Evolutionary conservation across 768 basidiomycete species (phyloP), one percentile per base, ranked within the genome.

Genomic region (Astraeus odoratus): DNA sequence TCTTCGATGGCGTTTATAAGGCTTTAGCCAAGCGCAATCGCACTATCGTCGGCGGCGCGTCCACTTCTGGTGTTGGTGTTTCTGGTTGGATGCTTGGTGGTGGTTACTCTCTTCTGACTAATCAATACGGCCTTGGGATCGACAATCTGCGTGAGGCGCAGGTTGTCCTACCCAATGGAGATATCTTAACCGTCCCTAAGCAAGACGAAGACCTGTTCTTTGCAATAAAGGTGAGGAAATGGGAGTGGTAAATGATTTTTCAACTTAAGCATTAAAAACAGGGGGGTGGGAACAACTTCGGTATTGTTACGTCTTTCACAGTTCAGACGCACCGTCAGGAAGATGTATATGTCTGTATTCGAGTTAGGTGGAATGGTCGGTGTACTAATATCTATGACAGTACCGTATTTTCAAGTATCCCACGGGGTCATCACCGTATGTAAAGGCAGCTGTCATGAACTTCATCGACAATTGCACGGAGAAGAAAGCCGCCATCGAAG

Each of bases 91-190:
- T 64, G 27, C 45, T 68, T 5, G 67, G 66, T 5, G 64, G 64
- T 22, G 67, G 67, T 6, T 69, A 59, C 50, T 63, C 65, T 0
- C 44, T 57, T 48, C 60, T 61, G 43, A 63, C 60, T 4, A 67
- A 61, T 46, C 57, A 62, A 39, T 57, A 56, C 44, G 64, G 67
- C 8, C 44, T 68, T 8, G 56, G 57, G 2, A 50, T 67, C 27
- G 68, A 70, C 50, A 68, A 65, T 41, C 39, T 70, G 23, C 47
- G 39, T 12, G 52, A 38, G 23, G 56, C 52, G 12, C 42, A 61
- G 41, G 46, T 67, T 13, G 62, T 66, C 13, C 41, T 60, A 1
- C 64, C 66, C 7, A 53, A 55, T 33, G 68, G 68, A 3, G 43
- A 43, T 1, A 39, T 46, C 12, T 12, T 9, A 5, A 43, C n/a